Evolutionary conservation across 345 rosid species (phyloP).

Genomic region (Bretschneidera sinensis): DNA sequence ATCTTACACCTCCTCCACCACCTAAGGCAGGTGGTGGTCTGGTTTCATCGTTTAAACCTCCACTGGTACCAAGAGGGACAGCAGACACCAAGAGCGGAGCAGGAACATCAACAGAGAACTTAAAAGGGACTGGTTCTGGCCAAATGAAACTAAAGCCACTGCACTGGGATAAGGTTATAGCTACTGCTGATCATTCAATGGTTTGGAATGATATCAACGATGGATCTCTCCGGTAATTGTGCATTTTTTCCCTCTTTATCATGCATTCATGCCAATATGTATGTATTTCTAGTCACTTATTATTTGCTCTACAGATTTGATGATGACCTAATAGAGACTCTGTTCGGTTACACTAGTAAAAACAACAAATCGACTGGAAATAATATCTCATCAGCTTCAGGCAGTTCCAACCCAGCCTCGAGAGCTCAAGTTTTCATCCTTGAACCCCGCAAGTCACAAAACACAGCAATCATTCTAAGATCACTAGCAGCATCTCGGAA

Average conservation of each 20-base stretch:
- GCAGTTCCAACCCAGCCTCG: slow-evolving; percentile 19
- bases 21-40: slow-evolving; percentile 11
- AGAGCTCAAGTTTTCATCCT: slow-evolving; percentile 41
- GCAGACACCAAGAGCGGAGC: slow-evolving; percentile 19
- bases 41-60: slow-evolving; percentile 26
- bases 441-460: slow-evolving; percentile 51
- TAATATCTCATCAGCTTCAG: slow-evolving; percentile 16
- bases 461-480: slow-evolving; percentile 50
- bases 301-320: slow-evolving; percentile 38
- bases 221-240: slow-evolving; percentile 48
- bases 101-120: slow-evolving; percentile 23
- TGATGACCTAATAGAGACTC: slow-evolving; percentile 42
- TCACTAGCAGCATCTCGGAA: slow-evolving; percentile 37
- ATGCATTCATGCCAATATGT: neutral
- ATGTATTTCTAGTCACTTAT: slow-evolving; percentile 5
- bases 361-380: slow-evolving; percentile 14
- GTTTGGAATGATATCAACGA: slow-evolving; percentile 65
- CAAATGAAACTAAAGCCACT: slow-evolving; percentile 46
- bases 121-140: slow-evolving; percentile 22
- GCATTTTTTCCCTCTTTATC: neutral
- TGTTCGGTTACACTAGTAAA: slow-evolving; percentile 36
- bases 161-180: slow-evolving; percentile 62
- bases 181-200: slow-evolving; percentile 53
- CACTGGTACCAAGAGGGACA: slow-evolving; percentile 28
- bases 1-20: slow-evolving; percentile 14